Percentiles rank a stretch among this genome's conserved stretches.
phyloP scores from a whole-genome alignment of 371 early-diverging fungal species.

The Zopfochytrium polystomum region DNA sequence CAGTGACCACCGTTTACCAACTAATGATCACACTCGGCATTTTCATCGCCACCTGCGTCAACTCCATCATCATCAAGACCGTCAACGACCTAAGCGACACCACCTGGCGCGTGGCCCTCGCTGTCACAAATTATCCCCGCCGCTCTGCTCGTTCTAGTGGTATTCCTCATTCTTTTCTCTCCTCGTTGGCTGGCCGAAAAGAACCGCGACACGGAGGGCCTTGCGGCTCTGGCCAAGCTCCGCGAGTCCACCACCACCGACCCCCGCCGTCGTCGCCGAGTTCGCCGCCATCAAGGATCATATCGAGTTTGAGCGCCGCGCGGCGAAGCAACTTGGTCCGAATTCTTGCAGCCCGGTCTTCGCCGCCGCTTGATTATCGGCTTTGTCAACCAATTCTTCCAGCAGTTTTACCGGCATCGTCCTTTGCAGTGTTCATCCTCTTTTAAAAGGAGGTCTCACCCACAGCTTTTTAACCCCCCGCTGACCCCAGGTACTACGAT shows the following conservation, averaged over 20 bases:
- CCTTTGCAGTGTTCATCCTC: no score
- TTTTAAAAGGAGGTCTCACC: no score
- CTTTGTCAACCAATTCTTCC: conserved; percentile 64
- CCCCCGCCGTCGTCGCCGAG: conserved; percentile 61
- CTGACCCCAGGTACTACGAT: conserved; percentile 65
- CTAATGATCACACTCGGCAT: conserved; percentile 68
- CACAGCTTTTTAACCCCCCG: no score
- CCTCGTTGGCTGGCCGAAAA: conserved; percentile 85
- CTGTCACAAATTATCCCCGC: conserved; percentile 73
- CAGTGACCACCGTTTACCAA: conserved; percentile 84
- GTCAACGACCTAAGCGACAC: conserved; percentile 22
- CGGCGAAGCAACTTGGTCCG: conserved; percentile 66
- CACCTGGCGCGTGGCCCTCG: conserved; percentile 76
- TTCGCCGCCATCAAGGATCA: conserved; percentile 67
- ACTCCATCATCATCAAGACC: conserved; percentile 34
- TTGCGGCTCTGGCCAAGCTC: conserved; percentile 66
- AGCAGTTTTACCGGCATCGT: conserved; percentile 70
- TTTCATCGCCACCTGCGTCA: conserved; percentile 32
- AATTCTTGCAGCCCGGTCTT: conserved; percentile 63
- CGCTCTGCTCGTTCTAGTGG: conserved; percentile 61
- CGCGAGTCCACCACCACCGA: conserved; percentile 54
- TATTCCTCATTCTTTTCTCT: conserved; percentile 79
- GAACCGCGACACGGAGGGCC: conserved; percentile 64
- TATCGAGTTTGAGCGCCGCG: conserved; percentile 61
- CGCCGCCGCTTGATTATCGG: conserved; percentile 49